These are phyloP conservation scores for Talaromyces sp. DNA, from an alignment of 2,329 filamentous ascomycete genomes.

Conservation along the genomic window DNA sequence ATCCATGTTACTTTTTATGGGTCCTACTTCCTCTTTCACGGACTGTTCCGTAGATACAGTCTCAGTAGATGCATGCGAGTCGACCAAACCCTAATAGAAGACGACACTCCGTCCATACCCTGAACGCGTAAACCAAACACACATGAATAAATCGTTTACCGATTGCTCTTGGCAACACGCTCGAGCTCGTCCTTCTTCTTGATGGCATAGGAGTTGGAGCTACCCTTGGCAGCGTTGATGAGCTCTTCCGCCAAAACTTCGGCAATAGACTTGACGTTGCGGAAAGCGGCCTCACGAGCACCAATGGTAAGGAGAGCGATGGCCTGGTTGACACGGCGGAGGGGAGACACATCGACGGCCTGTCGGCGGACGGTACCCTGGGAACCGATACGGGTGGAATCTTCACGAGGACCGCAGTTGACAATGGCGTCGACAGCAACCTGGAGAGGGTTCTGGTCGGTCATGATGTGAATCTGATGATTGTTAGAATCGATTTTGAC, in stretches of 20 bases:
- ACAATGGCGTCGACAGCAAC: slow-evolving; percentile 98
- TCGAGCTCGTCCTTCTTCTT: slow-evolving; percentile 99
- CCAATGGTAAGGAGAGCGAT: slow-evolving; percentile 98
- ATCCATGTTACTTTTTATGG: slow-evolving; percentile 40
- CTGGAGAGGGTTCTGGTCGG: slow-evolving; percentile 99
- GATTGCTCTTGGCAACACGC: slow-evolving; percentile 99
- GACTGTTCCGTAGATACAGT: slow-evolving; percentile 39
- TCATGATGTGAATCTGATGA: slow-evolving; percentile 96
- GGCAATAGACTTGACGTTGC: slow-evolving; percentile 99
- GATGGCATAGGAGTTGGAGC: slow-evolving; percentile 99
- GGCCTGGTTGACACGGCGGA: slow-evolving; percentile 99
- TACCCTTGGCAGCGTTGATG: slow-evolving; percentile 99
- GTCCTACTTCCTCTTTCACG: slow-evolving; percentile 34
- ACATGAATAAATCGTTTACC: slow-evolving; percentile 66
- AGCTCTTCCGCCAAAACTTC: slow-evolving; percentile 99
- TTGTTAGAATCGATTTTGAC: slow-evolving; percentile 20
- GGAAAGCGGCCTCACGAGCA: slow-evolving; percentile 97
- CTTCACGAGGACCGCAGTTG: slow-evolving; percentile 99
- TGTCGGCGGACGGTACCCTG: slow-evolving; percentile 99
- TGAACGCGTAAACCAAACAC: slow-evolving; percentile 39
- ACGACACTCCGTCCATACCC: slow-evolving; percentile 35
- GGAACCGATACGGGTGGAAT: slow-evolving; percentile 98
- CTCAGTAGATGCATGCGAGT: slow-evolving; percentile 40
- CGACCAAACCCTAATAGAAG: slow-evolving; percentile 31
- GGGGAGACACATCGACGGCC: slow-evolving; percentile 99